A percentile compares a stretch with the other conserved stretches of the same genome.
These are phyloP conservation scores for Ceratocystis diversiconidia DNA, from an alignment of 2,329 filamentous ascomycete genomes.

Conservation along the genomic window DNA sequence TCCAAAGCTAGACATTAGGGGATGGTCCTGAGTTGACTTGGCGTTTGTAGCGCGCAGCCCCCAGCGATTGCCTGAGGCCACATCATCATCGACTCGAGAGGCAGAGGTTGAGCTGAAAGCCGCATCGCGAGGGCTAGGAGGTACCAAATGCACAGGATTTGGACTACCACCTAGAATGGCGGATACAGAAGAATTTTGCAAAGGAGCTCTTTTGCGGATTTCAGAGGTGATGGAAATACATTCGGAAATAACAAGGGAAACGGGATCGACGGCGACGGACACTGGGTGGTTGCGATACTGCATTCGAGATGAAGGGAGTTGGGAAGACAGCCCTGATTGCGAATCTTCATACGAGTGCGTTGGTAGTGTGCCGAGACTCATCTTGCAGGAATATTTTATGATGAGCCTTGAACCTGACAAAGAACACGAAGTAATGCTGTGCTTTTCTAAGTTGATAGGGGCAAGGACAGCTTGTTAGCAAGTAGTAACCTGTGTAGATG, in stretches of 20 bases:
- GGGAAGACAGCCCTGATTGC: constrained; percentile 7
- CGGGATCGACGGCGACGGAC: constrained; percentile 74
- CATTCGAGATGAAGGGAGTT: constrained; percentile 31
- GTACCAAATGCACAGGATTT: constrained; percentile 41
- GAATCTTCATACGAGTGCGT: constrained; percentile 12
- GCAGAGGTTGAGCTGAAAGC: constrained; percentile 4
- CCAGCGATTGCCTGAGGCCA: constrained; percentile 67
- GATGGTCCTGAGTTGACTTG: constrained; percentile 94
- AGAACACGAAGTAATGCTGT: neutral
- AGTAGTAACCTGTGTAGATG: neutral
- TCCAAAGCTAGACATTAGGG: constrained; percentile 87
- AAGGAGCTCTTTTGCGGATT: constrained; percentile 94
- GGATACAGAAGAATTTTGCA: constrained; percentile 89
- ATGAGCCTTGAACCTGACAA: neutral
- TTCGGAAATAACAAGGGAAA: constrained; percentile 91
- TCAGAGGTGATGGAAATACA: constrained; percentile 97
- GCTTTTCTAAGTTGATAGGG: neutral
- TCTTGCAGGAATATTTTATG: constrained; percentile 6
- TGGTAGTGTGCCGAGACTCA: constrained; percentile 7
- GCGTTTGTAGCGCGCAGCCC: constrained; percentile 87
- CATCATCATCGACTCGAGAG: constrained; percentile 29
- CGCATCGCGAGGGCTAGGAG: constrained; percentile 27
- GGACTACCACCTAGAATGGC: constrained; percentile 76
- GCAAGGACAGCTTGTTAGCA: neutral
- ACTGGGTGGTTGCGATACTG: constrained; percentile 48